Evolutionary conservation across 768 basidiomycete species (phyloP).

Genomic region (Mycena floridula): DNA sequence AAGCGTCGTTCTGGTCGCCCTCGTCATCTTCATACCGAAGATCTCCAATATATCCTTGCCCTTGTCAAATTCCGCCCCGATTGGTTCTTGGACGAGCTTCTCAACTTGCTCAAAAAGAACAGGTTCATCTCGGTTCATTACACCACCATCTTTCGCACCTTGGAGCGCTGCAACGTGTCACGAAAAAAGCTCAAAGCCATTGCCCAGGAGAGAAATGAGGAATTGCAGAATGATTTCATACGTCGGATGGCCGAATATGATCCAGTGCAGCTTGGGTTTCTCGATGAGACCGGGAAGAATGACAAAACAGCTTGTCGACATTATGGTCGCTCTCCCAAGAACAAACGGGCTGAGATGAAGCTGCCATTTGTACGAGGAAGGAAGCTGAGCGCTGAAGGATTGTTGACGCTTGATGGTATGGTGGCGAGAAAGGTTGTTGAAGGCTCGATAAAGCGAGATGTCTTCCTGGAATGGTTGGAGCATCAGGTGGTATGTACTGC

Average conservation of each 20-base stretch:
- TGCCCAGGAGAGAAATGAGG: background rate
- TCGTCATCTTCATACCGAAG: too few relatives aligned
- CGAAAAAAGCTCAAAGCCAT: background rate
- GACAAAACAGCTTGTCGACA: too few relatives aligned
- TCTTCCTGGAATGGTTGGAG: conserved; percentile 20
- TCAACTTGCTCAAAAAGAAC: background rate
- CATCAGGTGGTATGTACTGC: conserved; percentile 19
- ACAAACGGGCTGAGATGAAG: too few relatives aligned
- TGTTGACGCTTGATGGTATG: conserved; percentile 26
- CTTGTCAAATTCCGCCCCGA: background rate
- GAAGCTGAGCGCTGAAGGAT: conserved; percentile 16
- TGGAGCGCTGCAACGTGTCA: too few relatives aligned
- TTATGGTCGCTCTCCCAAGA: too few relatives aligned
- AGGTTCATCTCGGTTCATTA: background rate
- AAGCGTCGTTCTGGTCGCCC: too few relatives aligned
- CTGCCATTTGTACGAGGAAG: conserved; percentile 6
- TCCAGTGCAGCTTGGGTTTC: too few relatives aligned
- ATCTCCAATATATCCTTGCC: too few relatives aligned
- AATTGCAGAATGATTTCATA: background rate
- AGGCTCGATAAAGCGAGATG: conserved; percentile 19
- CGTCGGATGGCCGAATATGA: too few relatives aligned
- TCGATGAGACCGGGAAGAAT: too few relatives aligned
- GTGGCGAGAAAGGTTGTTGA: conserved; percentile 19
- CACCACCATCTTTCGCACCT: background rate
- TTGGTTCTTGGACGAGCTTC: background rate